Base-by-base conservation (phyloP, 208 protist genomes). In the Trypanosoma cruzi region DNA sequence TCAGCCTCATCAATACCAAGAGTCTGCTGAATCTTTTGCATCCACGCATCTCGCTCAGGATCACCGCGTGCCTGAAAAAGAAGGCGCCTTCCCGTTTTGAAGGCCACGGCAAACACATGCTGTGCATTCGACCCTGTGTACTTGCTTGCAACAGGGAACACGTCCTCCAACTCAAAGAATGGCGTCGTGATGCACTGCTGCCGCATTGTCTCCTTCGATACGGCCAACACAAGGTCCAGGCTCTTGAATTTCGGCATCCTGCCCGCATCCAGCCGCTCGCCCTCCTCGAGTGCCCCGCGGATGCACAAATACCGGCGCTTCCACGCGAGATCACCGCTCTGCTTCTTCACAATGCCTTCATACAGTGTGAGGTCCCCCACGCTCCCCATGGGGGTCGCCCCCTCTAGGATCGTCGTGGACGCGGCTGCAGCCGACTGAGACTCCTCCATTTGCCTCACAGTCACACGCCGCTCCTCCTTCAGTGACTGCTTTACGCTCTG, bases 131-230 rank as follows among this genome's bases (percentile, higher is more conserved):
- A 49, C 44, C 44, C 44, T 4, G 44, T 49, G 44, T 49, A 49
- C 20, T 49, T 49, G 44, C 44, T 49, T 20, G 44, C 7, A 4
- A 49, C 44, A 49, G 44, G 44, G 44, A 49, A 49, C 44, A 49
- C 44, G 16, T 49, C 44, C 44, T 49, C 44, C 20, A 49, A 13
- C 44, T 49, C 44, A 20, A 13, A 14, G 16, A 49, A 49, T 4
- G 44, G 44, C 44, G 44, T 49, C 11, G 44, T 13, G 16, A 49
- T 49, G 20, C 44, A 49, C 44, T 49, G 44, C 16, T 49, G 44
- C 44, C 44, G 44, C 44, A 49, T 49, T 13, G 44, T 49, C 44
- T 49, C 44, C 44, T 49, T 49, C 16, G 44, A 49, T 49, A 49
- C 44, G 16, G 44, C 44, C 44, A 49, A 13, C 10, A 49, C 44